A percentile compares a stretch with the other conserved stretches of the same genome.
Evolutionary conservation across 768 basidiomycete species (phyloP).

Genomic region (Mycena amicta): DNA sequence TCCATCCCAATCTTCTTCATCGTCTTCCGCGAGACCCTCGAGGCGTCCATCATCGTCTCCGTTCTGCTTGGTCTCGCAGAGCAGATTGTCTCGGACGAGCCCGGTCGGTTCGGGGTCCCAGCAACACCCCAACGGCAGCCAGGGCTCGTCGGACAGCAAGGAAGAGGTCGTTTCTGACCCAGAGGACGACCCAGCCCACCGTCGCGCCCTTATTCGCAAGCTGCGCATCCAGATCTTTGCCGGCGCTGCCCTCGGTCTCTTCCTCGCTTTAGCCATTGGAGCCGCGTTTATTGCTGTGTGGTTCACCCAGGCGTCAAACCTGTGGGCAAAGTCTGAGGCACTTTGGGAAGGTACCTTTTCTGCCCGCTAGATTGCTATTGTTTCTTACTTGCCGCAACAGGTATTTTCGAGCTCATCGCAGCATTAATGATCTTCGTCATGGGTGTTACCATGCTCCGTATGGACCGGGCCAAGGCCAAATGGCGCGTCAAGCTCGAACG

Average conservation of each 20-base stretch:
- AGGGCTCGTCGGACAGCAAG: constrained; percentile 26
- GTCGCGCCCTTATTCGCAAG: constrained; percentile 58
- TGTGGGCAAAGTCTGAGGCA: constrained; percentile 84
- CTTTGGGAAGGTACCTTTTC: constrained; percentile 90
- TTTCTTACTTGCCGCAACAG: too few species aligned
- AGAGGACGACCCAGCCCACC: constrained; percentile 33
- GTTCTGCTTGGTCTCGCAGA: constrained; percentile 91
- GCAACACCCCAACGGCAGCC: too few species aligned
- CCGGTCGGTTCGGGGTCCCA: constrained; percentile 19
- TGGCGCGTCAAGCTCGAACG: constrained; percentile 88
- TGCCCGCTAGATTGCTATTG: too few species aligned
- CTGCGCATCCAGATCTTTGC: constrained; percentile 80
- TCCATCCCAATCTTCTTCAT: constrained; percentile 95
- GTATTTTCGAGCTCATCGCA: constrained; percentile 71
- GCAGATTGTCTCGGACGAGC: constrained; percentile 63
- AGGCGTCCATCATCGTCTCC: constrained; percentile 90
- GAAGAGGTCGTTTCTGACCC: constrained; percentile 26
- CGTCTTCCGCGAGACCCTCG: constrained; percentile 92
- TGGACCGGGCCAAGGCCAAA: constrained; percentile 92
- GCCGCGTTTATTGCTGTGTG: constrained; percentile 94
- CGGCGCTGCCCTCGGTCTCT: constrained; percentile 75
- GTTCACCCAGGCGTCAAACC: constrained; percentile 86
- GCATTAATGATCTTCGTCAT: constrained; percentile 87
- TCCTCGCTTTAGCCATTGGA: constrained; percentile 80
- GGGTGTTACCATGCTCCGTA: constrained; percentile 92